These are phyloP conservation scores for Paralagenidium karlingii DNA, from an alignment of 352 stramenopile species.

Conservation along the genomic window DNA sequence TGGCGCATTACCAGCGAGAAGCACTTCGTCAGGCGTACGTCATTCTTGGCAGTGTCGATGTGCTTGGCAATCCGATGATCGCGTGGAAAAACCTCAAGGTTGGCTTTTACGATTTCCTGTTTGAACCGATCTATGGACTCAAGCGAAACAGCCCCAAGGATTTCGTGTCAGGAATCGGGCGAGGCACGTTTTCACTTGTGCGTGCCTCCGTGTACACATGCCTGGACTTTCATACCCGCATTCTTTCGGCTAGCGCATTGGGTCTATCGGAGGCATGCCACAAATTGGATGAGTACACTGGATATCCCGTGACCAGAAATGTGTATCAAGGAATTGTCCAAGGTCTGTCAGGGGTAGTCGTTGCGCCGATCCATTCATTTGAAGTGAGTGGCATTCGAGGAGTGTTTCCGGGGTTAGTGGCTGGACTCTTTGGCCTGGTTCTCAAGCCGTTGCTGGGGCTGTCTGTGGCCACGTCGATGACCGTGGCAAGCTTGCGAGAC, in stretches of 20 bases:
- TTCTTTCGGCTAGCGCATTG: conserved; percentile 65
- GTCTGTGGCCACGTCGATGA: conserved; percentile 60
- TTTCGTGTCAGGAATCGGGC: conserved; percentile 66
- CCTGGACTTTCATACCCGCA: conserved; percentile 81
- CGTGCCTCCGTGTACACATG: conserved; percentile 77
- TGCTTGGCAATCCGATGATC: conserved; percentile 82
- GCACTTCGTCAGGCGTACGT: conserved; percentile 80
- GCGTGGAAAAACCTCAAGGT: conserved; percentile 75
- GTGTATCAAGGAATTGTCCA: conserved; percentile 83
- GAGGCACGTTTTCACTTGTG: conserved; percentile 73
- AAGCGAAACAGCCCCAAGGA: conserved; percentile 34
- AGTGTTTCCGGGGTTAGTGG: conserved; percentile 62
- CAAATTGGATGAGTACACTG: conserved; percentile 82
- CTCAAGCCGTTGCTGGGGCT: conserved; percentile 72
- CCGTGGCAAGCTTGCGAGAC: conserved; percentile 61
- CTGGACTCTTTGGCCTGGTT: conserved; percentile 64
- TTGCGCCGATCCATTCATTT: conserved; percentile 73
- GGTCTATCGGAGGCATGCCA: conserved; percentile 75
- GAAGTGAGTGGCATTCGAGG: conserved; percentile 67
- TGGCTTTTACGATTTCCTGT: conserved; percentile 76
- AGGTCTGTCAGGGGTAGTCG: conserved; percentile 70
- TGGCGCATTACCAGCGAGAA: conserved; percentile 81
- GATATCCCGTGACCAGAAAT: conserved; percentile 70
- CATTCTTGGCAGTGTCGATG: conserved; percentile 78
- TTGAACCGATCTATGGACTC: conserved; percentile 66